Evolutionary conservation across 2,329 filamentous ascomycete species (phyloP).

Genomic region (Beauveria pseudobassiana): DNA sequence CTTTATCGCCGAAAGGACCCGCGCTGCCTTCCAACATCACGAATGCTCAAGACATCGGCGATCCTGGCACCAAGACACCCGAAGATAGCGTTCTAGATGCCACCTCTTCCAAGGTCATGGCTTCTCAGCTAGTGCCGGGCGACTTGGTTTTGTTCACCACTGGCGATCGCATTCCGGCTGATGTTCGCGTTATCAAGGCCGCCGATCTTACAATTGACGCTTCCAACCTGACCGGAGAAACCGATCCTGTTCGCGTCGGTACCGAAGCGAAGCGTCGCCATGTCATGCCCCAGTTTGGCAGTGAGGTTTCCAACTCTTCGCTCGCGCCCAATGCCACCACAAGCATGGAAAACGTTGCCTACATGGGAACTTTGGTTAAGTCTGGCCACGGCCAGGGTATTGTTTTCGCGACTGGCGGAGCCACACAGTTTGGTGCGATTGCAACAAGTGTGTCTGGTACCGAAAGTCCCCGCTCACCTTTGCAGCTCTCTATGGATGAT

Average conservation of each 20-base stretch:
- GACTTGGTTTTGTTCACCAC: slow-evolving; percentile 92
- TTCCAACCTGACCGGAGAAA: slow-evolving; percentile 94
- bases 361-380: slow-evolving; percentile 94
- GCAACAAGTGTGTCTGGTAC: slow-evolving; percentile 91
- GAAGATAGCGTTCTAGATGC: slow-evolving; percentile 59
- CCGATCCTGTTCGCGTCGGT: slow-evolving; percentile 79
- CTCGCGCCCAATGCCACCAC: background rate
- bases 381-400: slow-evolving; percentile 93
- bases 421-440: slow-evolving; percentile 94
- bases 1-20: slow-evolving; percentile 27
- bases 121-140: slow-evolving; percentile 79
- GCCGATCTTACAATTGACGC: slow-evolving; percentile 90
- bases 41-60: slow-evolving; percentile 34
- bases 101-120: slow-evolving; percentile 76
- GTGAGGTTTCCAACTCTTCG: background rate
- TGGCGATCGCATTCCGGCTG: slow-evolving; percentile 91
- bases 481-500: slow-evolving; percentile 96
- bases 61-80: slow-evolving; percentile 48
- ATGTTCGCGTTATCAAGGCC: slow-evolving; percentile 87
- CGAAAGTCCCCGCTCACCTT: slow-evolving; percentile 85
- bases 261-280: slow-evolving; percentile 45
- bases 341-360: slow-evolving; percentile 83
- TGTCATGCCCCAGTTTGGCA: slow-evolving; percentile 13
- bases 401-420: slow-evolving; percentile 90
- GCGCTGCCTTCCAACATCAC: slow-evolving; percentile 42